These are phyloP conservation scores for Polymyxa betae DNA, from an alignment of 208 protist genomes.

Conservation along the genomic window DNA sequence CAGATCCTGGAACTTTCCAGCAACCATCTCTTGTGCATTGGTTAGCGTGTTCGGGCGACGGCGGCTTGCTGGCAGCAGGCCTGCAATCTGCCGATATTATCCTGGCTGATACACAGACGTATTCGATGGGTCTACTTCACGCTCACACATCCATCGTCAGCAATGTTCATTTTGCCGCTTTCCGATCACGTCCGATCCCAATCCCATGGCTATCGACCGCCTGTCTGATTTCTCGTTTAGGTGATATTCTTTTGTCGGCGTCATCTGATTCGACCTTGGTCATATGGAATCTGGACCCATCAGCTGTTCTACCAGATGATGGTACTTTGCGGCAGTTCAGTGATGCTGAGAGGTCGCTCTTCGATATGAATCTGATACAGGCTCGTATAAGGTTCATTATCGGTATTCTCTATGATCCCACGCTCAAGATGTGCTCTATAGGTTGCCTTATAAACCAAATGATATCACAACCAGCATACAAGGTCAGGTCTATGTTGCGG, in stretches of 20 bases:
- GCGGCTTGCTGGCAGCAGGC: neutral
- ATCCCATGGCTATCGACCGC: neutral
- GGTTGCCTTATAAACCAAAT: neutral
- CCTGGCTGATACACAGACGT: neutral
- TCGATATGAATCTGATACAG: neutral
- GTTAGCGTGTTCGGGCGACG: neutral
- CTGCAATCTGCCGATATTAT: neutral
- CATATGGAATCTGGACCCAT: neutral
- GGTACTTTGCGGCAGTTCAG: neutral
- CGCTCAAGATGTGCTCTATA: neutral
- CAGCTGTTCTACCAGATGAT: neutral
- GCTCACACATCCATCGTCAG: neutral
- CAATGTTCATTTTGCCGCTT: neutral
- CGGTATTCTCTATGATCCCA: neutral
- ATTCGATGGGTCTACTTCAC: neutral
- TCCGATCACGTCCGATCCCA: neutral
- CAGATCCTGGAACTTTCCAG: neutral
- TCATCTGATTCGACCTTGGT: neutral
- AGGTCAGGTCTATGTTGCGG: neutral
- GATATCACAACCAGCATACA: neutral
- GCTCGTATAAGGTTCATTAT: neutral
- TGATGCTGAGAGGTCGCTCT: neutral
- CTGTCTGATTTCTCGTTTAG: neutral
- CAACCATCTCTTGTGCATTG: neutral
- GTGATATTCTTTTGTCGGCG: neutral